Evolutionary conservation across 2,329 filamentous ascomycete species (phyloP).

Genomic region (Epichloe brachyelytri): DNA sequence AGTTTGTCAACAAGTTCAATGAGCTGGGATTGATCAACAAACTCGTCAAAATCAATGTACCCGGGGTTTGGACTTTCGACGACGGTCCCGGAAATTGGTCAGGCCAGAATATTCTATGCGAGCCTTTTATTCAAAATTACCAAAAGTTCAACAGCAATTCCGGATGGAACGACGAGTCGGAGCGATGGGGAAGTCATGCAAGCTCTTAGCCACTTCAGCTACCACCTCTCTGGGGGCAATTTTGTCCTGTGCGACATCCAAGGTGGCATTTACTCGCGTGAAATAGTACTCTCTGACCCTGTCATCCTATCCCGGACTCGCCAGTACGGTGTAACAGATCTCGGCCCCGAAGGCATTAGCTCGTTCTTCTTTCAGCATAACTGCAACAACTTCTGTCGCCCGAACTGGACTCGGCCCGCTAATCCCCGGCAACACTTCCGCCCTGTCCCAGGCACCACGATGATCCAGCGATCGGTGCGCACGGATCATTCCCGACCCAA

Average conservation of each 20-base stretch:
- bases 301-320: slow-evolving; percentile 25
- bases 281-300: slow-evolving; percentile 26
- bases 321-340: slow-evolving; percentile 26
- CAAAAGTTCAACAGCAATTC: slow-evolving; percentile 32
- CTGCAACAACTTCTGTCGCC: slow-evolving; percentile 20
- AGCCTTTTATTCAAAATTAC: slow-evolving; percentile 29
- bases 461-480: slow-evolving; percentile 6
- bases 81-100: background rate
- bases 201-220: slow-evolving; percentile 31
- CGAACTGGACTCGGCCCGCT: slow-evolving; percentile 8
- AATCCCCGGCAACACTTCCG: slow-evolving; percentile 2
- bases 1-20: slow-evolving; percentile 24
- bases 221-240: slow-evolving; percentile 23
- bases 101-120: slow-evolving; percentile 16
- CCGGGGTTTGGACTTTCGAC: slow-evolving; percentile 19
- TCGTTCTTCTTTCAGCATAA: slow-evolving; percentile 25
- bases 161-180: slow-evolving; percentile 21
- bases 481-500: slow-evolving; percentile 1
- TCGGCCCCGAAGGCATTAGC: slow-evolving; percentile 24
- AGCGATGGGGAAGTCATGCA: slow-evolving; percentile 25
- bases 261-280: slow-evolving; percentile 24
- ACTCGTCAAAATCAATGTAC: slow-evolving; percentile 22
- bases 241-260: slow-evolving; percentile 29
- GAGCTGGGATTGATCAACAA: slow-evolving; percentile 17
- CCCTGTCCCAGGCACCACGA: slow-evolving; percentile 3